phyloP scores from a whole-genome alignment of 2,329 filamentous ascomycete genomes.

The Shiraia sp. region DNA sequence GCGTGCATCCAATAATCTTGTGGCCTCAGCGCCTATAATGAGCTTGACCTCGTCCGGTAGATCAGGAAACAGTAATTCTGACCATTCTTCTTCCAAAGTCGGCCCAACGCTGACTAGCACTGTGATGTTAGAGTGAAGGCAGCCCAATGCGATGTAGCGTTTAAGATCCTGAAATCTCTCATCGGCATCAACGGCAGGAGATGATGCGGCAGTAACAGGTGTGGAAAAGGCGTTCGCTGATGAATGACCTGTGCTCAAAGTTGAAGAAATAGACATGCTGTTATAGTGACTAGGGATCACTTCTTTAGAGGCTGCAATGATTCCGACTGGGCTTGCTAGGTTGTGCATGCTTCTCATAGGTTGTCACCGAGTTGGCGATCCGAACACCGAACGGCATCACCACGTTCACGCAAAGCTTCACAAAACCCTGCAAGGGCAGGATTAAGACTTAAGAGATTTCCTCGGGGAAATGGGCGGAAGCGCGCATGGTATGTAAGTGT shows the following conservation, averaged over 20 bases:
- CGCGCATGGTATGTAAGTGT: too few species aligned
- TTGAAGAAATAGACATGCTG: not conserved
- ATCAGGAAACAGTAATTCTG: conserved; percentile 22
- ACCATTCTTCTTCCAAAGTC: conserved; percentile 20
- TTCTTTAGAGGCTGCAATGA: not conserved
- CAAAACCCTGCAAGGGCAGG: too few species aligned
- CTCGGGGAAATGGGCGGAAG: too few species aligned
- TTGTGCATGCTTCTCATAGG: too few species aligned
- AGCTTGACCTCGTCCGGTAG: conserved; percentile 25
- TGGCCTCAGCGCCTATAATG: conserved; percentile 27
- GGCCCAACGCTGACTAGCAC: not conserved
- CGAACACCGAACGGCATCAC: too few species aligned
- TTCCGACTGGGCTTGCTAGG: too few species aligned
- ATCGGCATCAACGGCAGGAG: conserved; percentile 6
- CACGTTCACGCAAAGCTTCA: too few species aligned
- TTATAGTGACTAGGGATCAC: not conserved
- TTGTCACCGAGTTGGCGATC: too few species aligned
- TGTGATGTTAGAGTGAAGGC: conserved; percentile 28
- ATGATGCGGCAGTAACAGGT: conserved; percentile 13
- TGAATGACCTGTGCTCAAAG: not conserved
- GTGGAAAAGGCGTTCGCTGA: conserved; percentile 10
- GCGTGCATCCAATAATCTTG: conserved; percentile 34
- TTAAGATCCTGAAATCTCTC: conserved; percentile 20
- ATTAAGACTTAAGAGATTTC: too few species aligned
- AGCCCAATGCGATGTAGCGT: conserved; percentile 42